A percentile compares a stretch with the other conserved stretches of the same genome.
phyloP scores from a whole-genome alignment of 805 yeast species.

The Ogataea siamensis region DNA sequence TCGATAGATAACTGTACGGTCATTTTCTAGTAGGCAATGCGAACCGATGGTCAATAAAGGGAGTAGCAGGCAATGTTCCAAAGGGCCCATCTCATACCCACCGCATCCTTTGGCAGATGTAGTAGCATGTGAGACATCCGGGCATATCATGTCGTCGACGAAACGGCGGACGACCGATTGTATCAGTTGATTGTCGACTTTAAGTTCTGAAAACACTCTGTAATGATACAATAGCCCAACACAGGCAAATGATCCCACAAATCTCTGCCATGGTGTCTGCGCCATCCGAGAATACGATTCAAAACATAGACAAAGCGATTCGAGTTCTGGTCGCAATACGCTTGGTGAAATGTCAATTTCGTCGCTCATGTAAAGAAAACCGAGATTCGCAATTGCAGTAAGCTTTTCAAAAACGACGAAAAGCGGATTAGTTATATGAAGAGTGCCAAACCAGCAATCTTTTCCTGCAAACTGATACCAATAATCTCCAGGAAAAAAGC shows the following conservation, averaged over 20 bases:
- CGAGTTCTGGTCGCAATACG: no score
- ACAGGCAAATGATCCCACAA: slow-evolving; percentile 25
- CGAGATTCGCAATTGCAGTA: slow-evolving; percentile 17
- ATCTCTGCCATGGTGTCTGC: slow-evolving; percentile 21
- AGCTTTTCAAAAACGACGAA: slow-evolving; percentile 30
- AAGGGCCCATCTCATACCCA: slow-evolving; percentile 6
- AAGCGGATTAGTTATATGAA: slow-evolving; percentile 28
- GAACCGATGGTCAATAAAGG: slow-evolving; percentile 29
- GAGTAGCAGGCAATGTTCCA: slow-evolving; percentile 29
- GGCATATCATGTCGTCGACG: no score
- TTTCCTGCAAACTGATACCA: slow-evolving; percentile 25
- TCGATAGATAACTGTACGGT: slow-evolving; percentile 17
- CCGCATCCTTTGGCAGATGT: no score
- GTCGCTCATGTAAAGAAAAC: no score
- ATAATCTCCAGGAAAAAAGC: slow-evolving; percentile 18
- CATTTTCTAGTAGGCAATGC: slow-evolving; percentile 16
- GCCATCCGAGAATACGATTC: no score
- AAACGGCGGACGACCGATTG: neutral
- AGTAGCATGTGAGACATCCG: no score
- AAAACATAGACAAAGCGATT: no score
- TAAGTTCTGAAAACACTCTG: slow-evolving; percentile 16
- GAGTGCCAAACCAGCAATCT: slow-evolving; percentile 33
- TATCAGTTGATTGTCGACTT: slow-evolving; percentile 14
- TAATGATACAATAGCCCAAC: slow-evolving; percentile 25
- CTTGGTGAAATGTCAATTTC: no score